Conservation (phyloP, 257 asterid genomes). For the Nicotiana otophora region DNA sequence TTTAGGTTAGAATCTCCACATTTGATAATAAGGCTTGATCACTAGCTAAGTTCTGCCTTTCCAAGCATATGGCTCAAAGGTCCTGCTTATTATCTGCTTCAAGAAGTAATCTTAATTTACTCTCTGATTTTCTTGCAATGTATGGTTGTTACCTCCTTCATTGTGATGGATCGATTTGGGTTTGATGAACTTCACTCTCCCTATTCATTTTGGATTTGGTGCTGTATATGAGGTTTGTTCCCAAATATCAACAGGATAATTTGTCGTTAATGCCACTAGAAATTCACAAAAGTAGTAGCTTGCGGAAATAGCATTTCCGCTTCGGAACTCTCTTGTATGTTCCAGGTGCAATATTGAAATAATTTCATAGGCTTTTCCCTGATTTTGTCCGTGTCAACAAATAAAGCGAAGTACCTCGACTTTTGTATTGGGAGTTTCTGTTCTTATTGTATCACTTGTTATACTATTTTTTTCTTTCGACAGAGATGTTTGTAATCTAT, state of each 20-base stretch:
- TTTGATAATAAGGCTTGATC: background rate
- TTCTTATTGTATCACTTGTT: background rate
- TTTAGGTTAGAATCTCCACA: background rate
- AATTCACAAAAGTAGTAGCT: background rate
- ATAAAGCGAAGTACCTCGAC: too few species aligned
- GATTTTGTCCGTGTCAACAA: too few species aligned
- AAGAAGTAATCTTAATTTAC: background rate
- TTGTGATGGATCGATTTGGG: background rate
- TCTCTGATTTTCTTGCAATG: background rate
- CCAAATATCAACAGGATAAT: background rate
- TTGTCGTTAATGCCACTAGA: background rate
- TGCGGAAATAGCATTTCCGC: background rate
- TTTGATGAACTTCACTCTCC: background rate
- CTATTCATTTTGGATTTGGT: background rate
- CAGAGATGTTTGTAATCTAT: background rate
- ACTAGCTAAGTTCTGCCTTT: background rate
- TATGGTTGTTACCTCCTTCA: background rate
- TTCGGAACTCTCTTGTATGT: too few species aligned
- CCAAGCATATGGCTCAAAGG: background rate
- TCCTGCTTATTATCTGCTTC: background rate
- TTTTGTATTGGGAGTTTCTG: background rate
- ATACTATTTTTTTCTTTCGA: too few species aligned
- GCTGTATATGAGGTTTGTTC: background rate
- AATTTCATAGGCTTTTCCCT: too few species aligned
- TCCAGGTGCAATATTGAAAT: too few species aligned